phyloP scores from a whole-genome alignment of 2,329 filamentous ascomycete species.

The Sclerotinia glacialis region DNA sequence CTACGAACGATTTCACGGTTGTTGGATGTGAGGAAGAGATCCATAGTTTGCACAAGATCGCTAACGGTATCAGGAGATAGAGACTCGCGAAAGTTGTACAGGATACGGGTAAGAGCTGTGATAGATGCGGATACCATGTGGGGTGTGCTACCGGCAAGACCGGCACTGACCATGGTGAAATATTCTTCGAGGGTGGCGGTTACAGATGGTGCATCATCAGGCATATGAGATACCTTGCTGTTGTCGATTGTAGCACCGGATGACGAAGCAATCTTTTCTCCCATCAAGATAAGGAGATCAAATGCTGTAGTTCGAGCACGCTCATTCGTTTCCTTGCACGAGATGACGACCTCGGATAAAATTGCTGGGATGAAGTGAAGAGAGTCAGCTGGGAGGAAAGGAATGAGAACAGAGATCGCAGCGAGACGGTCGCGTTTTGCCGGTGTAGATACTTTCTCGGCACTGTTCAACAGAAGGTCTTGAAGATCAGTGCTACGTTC shows the following conservation, averaged over 20 bases:
- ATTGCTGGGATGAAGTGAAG: slow-evolving; percentile 92
- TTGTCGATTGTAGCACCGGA: slow-evolving; percentile 76
- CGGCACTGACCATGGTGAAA: slow-evolving; percentile 97
- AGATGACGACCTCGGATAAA: slow-evolving; percentile 90
- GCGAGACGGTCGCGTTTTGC: slow-evolving; percentile 82
- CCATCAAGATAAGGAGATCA: slow-evolving; percentile 84
- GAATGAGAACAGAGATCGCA: slow-evolving; percentile 76
- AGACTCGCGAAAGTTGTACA: slow-evolving; percentile 81
- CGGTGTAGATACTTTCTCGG: slow-evolving; percentile 82
- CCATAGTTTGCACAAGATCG: slow-evolving; percentile 90
- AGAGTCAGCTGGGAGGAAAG: slow-evolving; percentile 70
- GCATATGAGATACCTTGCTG: slow-evolving; percentile 83
- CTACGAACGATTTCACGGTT: slow-evolving; percentile 96
- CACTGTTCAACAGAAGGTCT: slow-evolving; percentile 71
- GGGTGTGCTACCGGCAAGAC: slow-evolving; percentile 85
- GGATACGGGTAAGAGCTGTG: slow-evolving; percentile 85
- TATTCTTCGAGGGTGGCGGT: slow-evolving; percentile 87
- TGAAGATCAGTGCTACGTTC: slow-evolving; percentile 79
- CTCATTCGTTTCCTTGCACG: slow-evolving; percentile 97
- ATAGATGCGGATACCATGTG: slow-evolving; percentile 99
- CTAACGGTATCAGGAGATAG: slow-evolving; percentile 68
- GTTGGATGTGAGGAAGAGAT: slow-evolving; percentile 92
- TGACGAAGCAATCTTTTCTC: slow-evolving; percentile 67
- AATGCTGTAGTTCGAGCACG: slow-evolving; percentile 87
- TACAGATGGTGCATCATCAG: slow-evolving; percentile 71